Base-by-base conservation (phyloP, 106 monocot genomes). In the Dioscorea dumetorum region DNA sequence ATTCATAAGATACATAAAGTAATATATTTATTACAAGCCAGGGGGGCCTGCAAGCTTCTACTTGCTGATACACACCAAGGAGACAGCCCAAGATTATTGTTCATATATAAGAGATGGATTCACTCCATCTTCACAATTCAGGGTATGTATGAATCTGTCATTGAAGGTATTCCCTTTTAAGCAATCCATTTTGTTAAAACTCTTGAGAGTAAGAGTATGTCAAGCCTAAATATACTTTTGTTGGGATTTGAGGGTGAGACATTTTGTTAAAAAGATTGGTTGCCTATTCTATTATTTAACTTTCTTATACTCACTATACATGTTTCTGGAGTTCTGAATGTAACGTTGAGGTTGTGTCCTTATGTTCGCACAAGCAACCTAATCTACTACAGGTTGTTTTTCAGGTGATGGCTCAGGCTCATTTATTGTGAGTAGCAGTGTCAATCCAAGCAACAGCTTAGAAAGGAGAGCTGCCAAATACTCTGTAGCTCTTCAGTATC, bases 61-160 rank as follows among this genome's bases (percentile, higher is more conserved):
- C 67, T 90, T 57, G 70, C 82, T 67, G 90, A 90, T 80, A 80
- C 84, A 59, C 77, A 90, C 60, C 85, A 76, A 73, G 85, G 86
- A n/a, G 78, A 86, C 21, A 81, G 17, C 33, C 80, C 90, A 24
- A 82, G 86, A 70, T 70, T 83, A 51, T 66, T 90, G 51, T 90
- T 83, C 73, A 83, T 90, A 63, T 90, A 90, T 49, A 82, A 83
- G 69, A 79, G 85, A 68, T 90, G 90, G 90, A 70, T 83, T 28
- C 71, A 73, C 2, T 74, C 67, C 76, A 77, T 88, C 65, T 82
- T 85, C 57, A 84, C 72, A 62, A 72, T 88, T 41, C 68, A 79
- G 74, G 73, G 88, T 85, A 32, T 41, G 41, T 41, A 41, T 6
- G 5, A n/a, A 34, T 34, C 34, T 41, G 41, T 41, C 41, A 5